Base-by-base conservation (phyloP, 2,329 filamentous ascomycete species). In the Colletotrichum melonis region DNA sequence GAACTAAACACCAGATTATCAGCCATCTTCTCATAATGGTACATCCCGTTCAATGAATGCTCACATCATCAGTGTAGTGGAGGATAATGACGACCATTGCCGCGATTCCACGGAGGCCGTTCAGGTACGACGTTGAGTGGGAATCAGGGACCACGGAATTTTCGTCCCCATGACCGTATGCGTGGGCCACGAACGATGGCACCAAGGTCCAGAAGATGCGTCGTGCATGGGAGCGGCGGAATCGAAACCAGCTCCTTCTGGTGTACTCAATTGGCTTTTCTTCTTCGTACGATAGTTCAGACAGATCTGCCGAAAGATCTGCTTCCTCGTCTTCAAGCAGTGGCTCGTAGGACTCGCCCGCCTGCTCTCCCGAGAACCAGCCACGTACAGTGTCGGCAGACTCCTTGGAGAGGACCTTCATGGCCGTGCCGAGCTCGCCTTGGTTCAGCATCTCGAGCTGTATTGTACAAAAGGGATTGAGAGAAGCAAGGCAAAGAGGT, bases 61-160 rank as follows among this genome's bases (percentile, higher is more conserved):
- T 71, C 32, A 71, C 75, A 9, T 80, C 63, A 24, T 64, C 57
- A 22, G 52, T 72, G 76, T 86, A 88, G 78, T 90, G 88, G 74
- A 86, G 89, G 78, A 89, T 86, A 78, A 86, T 87, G 75, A 90
- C 88, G 67, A 87, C 83, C 30, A 90, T 81, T 5, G 88, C 87
- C 52, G 88, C 88, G 22, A 90, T 78, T 16, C 88, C 88, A 71
- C 88, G 85, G 82, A 90, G 86, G 69, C 88, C 88, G 76, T 90
- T 88, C 56, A 90, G 86, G 75, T 90, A 90, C 8, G 88, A 84
- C 7, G 88, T 90, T 9, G 38, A 9, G 24, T 9, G 67, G 32
- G 56, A 24, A 5, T 19, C 28, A 12, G 63, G 63, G n/a, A 71
- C 49, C 2, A 4, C 19, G 3, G 56, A 38, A 30, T 59, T 1